These are phyloP conservation scores for Nephelium lappaceum DNA, from an alignment of 345 rosid genomes.

Conservation along the genomic window DNA sequence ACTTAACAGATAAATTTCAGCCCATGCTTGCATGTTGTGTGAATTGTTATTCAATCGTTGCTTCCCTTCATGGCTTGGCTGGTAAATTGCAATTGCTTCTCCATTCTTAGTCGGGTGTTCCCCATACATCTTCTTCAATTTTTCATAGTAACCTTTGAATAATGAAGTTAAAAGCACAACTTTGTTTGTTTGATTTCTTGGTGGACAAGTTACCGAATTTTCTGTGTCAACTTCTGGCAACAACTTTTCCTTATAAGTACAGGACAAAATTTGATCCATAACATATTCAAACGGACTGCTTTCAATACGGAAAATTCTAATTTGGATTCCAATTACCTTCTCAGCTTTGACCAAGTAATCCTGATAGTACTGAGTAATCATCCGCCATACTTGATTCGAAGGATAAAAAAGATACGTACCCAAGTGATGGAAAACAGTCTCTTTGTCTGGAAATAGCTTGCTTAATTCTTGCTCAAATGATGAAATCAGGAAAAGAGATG, in stretches of 20 bases:
- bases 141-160: not conserved
- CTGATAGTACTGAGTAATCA: not conserved
- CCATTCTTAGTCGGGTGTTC: not conserved
- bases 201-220: not conserved
- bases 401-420: not conserved
- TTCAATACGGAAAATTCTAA: not conserved
- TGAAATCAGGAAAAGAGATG: not conserved
- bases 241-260: not conserved
- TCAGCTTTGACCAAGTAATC: not conserved
- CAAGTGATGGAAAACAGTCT: not conserved
- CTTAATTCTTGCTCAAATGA: not conserved
- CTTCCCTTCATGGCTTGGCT: not conserved
- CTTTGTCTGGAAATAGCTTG: not conserved
- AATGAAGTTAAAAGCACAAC: not conserved
- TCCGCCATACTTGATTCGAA: not conserved
- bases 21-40: not conserved
- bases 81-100: not conserved
- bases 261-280: not conserved
- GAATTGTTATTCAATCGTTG: not conserved
- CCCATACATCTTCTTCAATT: not conserved
- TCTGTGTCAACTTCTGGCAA: not conserved
- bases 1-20: no score
- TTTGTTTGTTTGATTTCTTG: not conserved
- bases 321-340: not conserved
- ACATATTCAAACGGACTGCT: not conserved